These are phyloP conservation scores for Thalassiosira sp. DNA, from an alignment of 352 stramenopile species.

Conservation along the genomic window DNA sequence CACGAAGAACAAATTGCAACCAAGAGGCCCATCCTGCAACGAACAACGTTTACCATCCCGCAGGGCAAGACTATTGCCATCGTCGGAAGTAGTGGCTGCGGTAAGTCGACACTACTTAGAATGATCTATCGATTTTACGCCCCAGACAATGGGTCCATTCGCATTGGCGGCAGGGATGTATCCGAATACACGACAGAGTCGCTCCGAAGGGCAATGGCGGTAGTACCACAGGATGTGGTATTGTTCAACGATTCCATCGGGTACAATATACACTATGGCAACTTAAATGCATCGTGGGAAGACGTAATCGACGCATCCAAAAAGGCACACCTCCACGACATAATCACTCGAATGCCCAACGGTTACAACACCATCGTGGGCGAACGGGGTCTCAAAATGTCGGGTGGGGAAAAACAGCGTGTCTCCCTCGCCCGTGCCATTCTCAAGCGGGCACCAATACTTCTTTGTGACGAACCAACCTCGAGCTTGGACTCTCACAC, in stretches of 20 bases:
- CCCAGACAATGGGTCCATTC: slow-evolving; percentile 81
- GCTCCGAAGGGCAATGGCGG: slow-evolving; percentile 88
- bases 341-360: slow-evolving; percentile 88
- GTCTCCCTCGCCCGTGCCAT: slow-evolving; percentile 92
- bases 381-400: slow-evolving; percentile 86
- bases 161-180: slow-evolving; percentile 89
- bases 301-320: slow-evolving; percentile 88
- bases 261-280: slow-evolving; percentile 94
- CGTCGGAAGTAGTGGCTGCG: slow-evolving; percentile 90
- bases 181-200: slow-evolving; percentile 86
- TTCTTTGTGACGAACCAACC: slow-evolving; percentile 85
- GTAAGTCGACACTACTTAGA: slow-evolving; percentile 91
- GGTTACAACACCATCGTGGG: slow-evolving; percentile 91
- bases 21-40: slow-evolving; percentile 86
- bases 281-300: slow-evolving; percentile 85
- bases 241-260: slow-evolving; percentile 94
- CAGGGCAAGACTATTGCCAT: slow-evolving; percentile 90
- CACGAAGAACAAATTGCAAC: slow-evolving; percentile 21
- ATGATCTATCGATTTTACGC: slow-evolving; percentile 89
- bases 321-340: slow-evolving; percentile 89
- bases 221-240: slow-evolving; percentile 96
- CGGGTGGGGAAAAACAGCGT: slow-evolving; percentile 91
- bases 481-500: slow-evolving; percentile 86
- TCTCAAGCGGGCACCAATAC: slow-evolving; percentile 88
- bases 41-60: slow-evolving; percentile 84